Percentiles rank a stretch among this genome's conserved stretches.
Evolutionary conservation across 2,329 filamentous ascomycete species (phyloP).

Genomic region (Didymella sp.): DNA sequence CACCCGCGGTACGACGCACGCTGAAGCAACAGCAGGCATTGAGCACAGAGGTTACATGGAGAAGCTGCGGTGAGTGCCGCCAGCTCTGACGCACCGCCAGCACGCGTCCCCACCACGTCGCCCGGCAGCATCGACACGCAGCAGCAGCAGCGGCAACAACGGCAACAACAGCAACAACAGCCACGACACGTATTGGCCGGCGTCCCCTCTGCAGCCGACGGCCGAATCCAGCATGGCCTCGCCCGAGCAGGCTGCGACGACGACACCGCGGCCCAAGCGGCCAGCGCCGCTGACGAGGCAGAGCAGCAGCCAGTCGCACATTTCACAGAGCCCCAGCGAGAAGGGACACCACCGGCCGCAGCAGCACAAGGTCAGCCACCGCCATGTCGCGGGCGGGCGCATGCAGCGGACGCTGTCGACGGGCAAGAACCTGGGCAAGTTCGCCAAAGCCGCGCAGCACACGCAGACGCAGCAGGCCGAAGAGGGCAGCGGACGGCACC

Average conservation of each 20-base stretch:
- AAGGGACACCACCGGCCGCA: conserved; percentile 31
- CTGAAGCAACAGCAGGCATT: conserved; percentile 37
- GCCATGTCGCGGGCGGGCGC: conserved; percentile 53
- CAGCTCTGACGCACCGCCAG: conserved; percentile 5
- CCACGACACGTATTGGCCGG: background rate
- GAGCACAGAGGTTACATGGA: conserved; percentile 32
- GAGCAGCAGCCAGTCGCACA: conserved; percentile 48
- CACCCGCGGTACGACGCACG: conserved; percentile 38
- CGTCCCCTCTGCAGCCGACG: conserved; percentile 1
- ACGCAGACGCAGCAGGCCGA: conserved; percentile 18
- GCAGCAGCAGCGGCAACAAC: conserved; percentile 1
- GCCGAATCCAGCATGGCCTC: conserved; percentile 45
- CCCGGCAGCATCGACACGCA: background rate
- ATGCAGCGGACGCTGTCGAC: conserved; percentile 50
- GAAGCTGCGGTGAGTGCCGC: conserved; percentile 1
- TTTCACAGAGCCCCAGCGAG: conserved; percentile 50
- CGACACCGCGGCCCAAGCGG: conserved; percentile 47
- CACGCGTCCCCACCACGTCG: background rate
- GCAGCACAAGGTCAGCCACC: conserved; percentile 46
- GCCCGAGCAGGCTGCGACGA: conserved; percentile 42
- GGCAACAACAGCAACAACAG: conserved; percentile 17
- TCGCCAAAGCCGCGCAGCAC: conserved; percentile 43
- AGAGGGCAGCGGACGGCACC: conserved; percentile 44
- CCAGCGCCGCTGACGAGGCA: conserved; percentile 46
- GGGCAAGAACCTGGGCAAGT: conserved; percentile 54